Evolutionary conservation across 1,284 basidiomycete species (phyloP).

Genomic region (Wolfiporia cocos): DNA sequence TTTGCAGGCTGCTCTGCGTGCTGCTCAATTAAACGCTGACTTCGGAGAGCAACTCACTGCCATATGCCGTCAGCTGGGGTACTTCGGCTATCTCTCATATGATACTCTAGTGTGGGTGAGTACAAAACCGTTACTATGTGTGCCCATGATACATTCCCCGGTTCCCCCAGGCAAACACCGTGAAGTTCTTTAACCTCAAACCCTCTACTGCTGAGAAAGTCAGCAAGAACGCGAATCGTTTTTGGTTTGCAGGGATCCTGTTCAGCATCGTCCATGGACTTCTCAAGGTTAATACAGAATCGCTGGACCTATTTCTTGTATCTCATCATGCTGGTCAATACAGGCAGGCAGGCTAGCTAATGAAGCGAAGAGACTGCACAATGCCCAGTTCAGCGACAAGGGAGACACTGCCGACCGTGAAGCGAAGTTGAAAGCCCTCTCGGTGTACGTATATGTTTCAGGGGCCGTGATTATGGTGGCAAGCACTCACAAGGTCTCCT

Average conservation of each 20-base stretch:
- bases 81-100: slow-evolving; percentile 85
- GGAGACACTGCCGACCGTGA: slow-evolving; percentile 65
- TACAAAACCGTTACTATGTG: background rate
- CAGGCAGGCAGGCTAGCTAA: slow-evolving; percentile 55
- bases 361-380: slow-evolving; percentile 48
- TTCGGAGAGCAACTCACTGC: slow-evolving; percentile 76
- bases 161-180: slow-evolving; percentile 49
- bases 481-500: slow-evolving; percentile 4
- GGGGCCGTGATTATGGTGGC: slow-evolving; percentile 5
- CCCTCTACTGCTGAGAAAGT: slow-evolving; percentile 65
- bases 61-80: slow-evolving; percentile 82
- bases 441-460: slow-evolving; percentile 39
- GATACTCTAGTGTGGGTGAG: slow-evolving; percentile 82
- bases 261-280: slow-evolving; percentile 68
- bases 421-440: slow-evolving; percentile 49
- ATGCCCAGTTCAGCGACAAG: slow-evolving; percentile 47
- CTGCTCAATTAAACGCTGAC: slow-evolving; percentile 53
- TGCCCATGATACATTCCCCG: background rate
- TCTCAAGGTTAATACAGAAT: slow-evolving; percentile 59
- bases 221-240: slow-evolving; percentile 72
- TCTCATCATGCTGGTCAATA: background rate
- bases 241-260: slow-evolving; percentile 89
- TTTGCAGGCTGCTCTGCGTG: slow-evolving; percentile 85
- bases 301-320: too few species aligned
- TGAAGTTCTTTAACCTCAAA: slow-evolving; percentile 65